Evolutionary conservation across 2,329 filamentous ascomycete genomes (phyloP), one percentile per base, ranked within the genome.

Genomic region (Apiospora saccharicola): DNA sequence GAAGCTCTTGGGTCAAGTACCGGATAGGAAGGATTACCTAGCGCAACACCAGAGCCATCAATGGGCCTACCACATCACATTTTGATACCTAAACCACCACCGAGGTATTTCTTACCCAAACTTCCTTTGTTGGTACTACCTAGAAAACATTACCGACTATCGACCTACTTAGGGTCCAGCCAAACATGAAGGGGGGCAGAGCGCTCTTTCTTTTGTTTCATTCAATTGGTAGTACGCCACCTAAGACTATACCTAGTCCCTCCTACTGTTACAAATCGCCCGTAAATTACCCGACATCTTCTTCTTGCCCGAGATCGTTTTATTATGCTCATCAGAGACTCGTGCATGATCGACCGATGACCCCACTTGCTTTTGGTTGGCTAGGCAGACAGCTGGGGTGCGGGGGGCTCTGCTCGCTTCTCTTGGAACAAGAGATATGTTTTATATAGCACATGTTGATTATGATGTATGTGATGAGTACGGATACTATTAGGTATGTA

Each of bases 181-280:
- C 24, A 26, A 47, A 22, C 46, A n/a, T 24, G 49, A 51, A 47
- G 57, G 13, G 57, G 34, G 34, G 51, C 57, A 37, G n/a, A 24
- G 34, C 34, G 30, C 16, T n/a, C 57, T 64, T 41, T 64, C 57
- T 24, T 64, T 41, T 64, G 57, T 64, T 64, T 64, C 51, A 34
- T 57, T 13, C 8, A 34, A 30, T 30, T 22, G 10, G 49, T 26
- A 51, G 49, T 51, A 22, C 19, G 49, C n/a, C n/a, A 51, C 7
- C 49, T 53, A 30, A 30, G 49, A 53, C 14, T 53, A 30, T 24
- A 26, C 5, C 49, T 51, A 16, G 6, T 30, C 10, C 49, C 13
- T 6, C 8, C 53, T 61, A 61, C 30, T 61, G 16, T 37, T 37
- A 61, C 53, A 61, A 61, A 16, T 61, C 19, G 30, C 30, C 53